Base-by-base conservation (phyloP, 2,329 filamentous ascomycete genomes). In the Xylaria polymorpha region DNA sequence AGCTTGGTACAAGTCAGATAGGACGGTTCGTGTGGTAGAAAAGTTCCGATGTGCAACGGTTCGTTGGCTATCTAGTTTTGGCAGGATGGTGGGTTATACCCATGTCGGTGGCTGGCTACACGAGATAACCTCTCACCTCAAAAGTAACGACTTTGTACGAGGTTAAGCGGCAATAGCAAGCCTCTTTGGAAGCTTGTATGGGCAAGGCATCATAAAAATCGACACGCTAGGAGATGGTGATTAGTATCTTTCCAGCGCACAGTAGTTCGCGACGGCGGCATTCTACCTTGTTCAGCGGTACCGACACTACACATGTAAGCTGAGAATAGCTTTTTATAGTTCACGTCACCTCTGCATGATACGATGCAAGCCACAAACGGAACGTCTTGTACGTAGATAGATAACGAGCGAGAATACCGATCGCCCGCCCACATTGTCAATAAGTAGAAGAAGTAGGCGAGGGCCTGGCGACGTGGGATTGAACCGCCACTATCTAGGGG, bases 221-320 rank as follows among this genome's bases (percentile, higher is more conserved):
- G 14, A 39, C 39, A 39, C 18, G 41, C 41, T 55, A 61, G 63
- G 55, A 43, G 18, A 51, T 43, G 20, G 39, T 9, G 64, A 70
- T 67, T 68, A 73, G 73, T 73, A 75, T 72, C 64, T 64, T 22
- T 57, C 9, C 18, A 18, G 66, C 25, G 37, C 35, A 35, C n/a
- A 9, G 35, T 57, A 15, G 64, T 67, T 65, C 32, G n/a, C 9
- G 41, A 41, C 39, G 25, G 25, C 14, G 25, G 39, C 56, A 25
- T 61, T 39, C 20, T 25, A 48, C 37, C 7, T 51, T 22, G 56
- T n/a, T 22, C 29, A 32, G 35, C 25, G 25, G n/a, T 62, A 12
- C 37, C 25, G 29, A 37, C 44, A 7, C 32, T 29, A 29, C 9
- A 53, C 25, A 8, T 57, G 53, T 66, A 61, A 68, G 61, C 68